These are phyloP conservation scores for Saxispiralis lemnorum DNA, from an alignment of 495 filamentous ascomycete genomes.

Conservation along the genomic window DNA sequence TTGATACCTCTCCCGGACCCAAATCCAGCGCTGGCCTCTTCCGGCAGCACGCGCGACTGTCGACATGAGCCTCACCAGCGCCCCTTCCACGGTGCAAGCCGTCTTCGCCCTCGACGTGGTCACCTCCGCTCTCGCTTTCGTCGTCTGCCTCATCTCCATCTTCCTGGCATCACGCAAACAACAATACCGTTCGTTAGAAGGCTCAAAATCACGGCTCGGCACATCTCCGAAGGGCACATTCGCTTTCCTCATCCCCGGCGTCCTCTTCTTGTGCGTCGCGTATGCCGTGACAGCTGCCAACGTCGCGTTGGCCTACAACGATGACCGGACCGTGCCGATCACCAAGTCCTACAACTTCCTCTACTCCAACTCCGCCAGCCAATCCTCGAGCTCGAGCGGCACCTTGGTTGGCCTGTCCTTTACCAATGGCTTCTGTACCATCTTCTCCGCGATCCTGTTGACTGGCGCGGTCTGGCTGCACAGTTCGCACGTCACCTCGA, in stretches of 20 bases:
- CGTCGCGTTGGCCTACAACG: background rate
- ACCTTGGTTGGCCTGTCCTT: background rate
- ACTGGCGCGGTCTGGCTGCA: slow-evolving; percentile 2
- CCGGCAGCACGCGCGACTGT: too few relatives aligned
- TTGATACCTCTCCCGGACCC: too few relatives aligned
- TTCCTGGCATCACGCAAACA: background rate
- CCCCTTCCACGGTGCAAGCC: background rate
- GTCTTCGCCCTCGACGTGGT: slow-evolving; percentile 2
- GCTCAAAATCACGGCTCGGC: background rate
- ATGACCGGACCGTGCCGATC: background rate
- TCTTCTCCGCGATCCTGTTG: background rate
- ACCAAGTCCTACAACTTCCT: background rate
- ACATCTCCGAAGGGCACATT: background rate
- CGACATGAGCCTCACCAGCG: too few relatives aligned
- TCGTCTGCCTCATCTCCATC: background rate
- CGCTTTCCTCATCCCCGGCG: background rate
- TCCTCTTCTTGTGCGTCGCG: background rate
- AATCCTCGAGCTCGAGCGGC: background rate
- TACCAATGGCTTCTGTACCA: background rate
- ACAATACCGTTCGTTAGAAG: background rate
- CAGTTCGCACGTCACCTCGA: background rate
- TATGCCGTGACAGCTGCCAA: background rate
- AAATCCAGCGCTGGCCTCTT: too few relatives aligned
- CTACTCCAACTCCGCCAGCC: background rate
- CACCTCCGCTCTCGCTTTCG: background rate